Evolutionary conservation across 768 basidiomycete genomes (phyloP).

Genomic region (Chalciporus chontae): DNA sequence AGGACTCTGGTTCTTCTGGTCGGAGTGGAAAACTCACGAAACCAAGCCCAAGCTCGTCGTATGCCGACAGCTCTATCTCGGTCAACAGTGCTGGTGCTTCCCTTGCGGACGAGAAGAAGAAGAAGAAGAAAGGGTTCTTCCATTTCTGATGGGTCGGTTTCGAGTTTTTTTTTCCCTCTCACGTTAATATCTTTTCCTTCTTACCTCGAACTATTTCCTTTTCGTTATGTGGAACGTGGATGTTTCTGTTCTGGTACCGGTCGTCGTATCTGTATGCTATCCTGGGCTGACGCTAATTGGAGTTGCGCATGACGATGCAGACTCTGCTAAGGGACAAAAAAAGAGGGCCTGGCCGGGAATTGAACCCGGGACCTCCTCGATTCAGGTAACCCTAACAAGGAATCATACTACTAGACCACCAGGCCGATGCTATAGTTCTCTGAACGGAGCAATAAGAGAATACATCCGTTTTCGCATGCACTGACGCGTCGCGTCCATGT

Average conservation of each 20-base stretch:
- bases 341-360: slow-evolving; percentile 51
- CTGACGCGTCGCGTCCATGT: too few species aligned
- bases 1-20: slow-evolving; percentile 18
- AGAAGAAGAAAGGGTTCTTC: slow-evolving; percentile 74
- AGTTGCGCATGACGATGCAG: not conserved
- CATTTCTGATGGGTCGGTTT: slow-evolving; percentile 42
- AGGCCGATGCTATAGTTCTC: slow-evolving; percentile 25
- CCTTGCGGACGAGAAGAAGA: slow-evolving; percentile 56
- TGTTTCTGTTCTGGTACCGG: not conserved
- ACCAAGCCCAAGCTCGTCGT: slow-evolving; percentile 47
- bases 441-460: not conserved
- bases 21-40: slow-evolving; percentile 26
- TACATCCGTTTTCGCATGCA: not conserved
- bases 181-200: not conserved
- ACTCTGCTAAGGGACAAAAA: too few species aligned
- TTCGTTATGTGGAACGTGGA: not conserved
- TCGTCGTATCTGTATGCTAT: slow-evolving; percentile 9
- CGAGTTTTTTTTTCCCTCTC: not conserved
- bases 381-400: slow-evolving; percentile 43
- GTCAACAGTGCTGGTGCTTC: slow-evolving; percentile 34
- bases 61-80: slow-evolving; percentile 49
- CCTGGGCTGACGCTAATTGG: slow-evolving; percentile 10
- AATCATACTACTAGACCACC: slow-evolving; percentile 56
- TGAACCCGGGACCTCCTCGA: slow-evolving; percentile 63
- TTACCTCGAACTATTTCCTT: not conserved